phyloP scores from a whole-genome alignment of 495 filamentous ascomycete species.

The Neurospora intermedia region DNA sequence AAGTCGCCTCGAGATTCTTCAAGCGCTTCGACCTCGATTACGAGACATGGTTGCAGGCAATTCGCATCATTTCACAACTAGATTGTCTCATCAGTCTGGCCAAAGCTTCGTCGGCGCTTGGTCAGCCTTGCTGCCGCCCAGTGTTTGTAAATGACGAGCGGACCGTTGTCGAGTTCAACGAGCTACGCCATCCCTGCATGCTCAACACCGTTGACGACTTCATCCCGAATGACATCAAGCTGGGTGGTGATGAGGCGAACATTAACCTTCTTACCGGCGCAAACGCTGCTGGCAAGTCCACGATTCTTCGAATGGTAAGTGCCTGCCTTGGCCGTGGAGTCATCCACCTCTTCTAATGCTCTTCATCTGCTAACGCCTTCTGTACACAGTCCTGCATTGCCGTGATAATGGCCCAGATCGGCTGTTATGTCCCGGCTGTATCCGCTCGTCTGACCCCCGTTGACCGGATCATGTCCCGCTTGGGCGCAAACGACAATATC shows the following conservation, averaged over 20 bases:
- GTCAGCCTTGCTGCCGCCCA: conserved; percentile 81
- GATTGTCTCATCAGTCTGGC: conserved; percentile 92
- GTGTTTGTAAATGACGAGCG: conserved; percentile 72
- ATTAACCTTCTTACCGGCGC: conserved; percentile 92
- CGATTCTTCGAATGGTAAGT: conserved; percentile 88
- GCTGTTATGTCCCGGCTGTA: conserved; percentile 78
- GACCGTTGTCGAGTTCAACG: conserved; percentile 80
- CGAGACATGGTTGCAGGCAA: conserved; percentile 72
- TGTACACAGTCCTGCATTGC: conserved; percentile 60
- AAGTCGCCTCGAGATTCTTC: conserved; percentile 75
- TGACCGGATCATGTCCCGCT: conserved; percentile 97
- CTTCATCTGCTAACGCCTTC: conserved; percentile 10
- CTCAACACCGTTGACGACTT: conserved; percentile 81
- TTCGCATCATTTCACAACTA: conserved; percentile 79
- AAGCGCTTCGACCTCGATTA: conserved; percentile 83
- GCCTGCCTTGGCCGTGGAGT: background rate
- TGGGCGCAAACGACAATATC: conserved; percentile 98
- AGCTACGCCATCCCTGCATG: conserved; percentile 92
- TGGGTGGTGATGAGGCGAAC: conserved; percentile 71
- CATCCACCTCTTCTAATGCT: conserved; percentile 1
- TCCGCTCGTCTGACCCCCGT: conserved; percentile 82
- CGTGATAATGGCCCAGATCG: conserved; percentile 97
- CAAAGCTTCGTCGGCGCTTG: conserved; percentile 72
- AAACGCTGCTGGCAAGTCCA: conserved; percentile 97
- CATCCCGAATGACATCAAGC: conserved; percentile 88